Base-by-base conservation (phyloP, 2,329 filamentous ascomycete genomes). In the Coniochaeta sp. region DNA sequence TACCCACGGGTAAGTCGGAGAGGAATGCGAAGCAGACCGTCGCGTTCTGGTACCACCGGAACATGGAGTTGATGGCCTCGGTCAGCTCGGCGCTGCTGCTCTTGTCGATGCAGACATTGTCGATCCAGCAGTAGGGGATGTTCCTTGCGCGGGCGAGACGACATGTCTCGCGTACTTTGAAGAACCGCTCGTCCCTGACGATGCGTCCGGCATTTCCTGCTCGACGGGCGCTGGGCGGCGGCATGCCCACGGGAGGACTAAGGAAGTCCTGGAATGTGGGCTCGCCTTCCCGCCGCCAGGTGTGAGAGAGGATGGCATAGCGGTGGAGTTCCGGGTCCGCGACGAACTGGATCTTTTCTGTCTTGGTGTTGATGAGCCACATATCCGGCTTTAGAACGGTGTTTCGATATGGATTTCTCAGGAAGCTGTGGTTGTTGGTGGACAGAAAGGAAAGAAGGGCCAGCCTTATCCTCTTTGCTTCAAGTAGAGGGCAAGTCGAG, bases 231-330 rank as follows among this genome's bases (percentile, higher is more conserved):
- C n/a, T 18, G 4, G 28, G 38, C 6, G 48, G 18, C 7, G 42
- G n/a, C n/a, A 35, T 27, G 12, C 18, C 3, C n/a, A 24, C 12
- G 12, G 38, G 33, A 22, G 33, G 33, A 5, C 26, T 42, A 22
- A 24, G 38, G 38, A 24, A 42, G 16, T 52, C 50, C 16, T 48
- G 27, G 16, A 52, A 52, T 6, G 42, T 52, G 42, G 46, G 40
- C 46, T 52, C 50, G 38, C 38, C 38, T 7, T 49, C 50, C 14
- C 32, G 20, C 13, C 30, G 24, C 49, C 49, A 53, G 1, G 52
- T 53, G 52, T 53, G 52, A 13, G 52, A 53, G 22, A 53, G 20
- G 26, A 53, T 53, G 10, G 52, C 52, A 26, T 53, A 53, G n/a
- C 33, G 9, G 20, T 9, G 16, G 27, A 10, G 38, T 26, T 3